Conservation (phyloP, 345 rosid genomes). For the Corchorus capsularis region DNA sequence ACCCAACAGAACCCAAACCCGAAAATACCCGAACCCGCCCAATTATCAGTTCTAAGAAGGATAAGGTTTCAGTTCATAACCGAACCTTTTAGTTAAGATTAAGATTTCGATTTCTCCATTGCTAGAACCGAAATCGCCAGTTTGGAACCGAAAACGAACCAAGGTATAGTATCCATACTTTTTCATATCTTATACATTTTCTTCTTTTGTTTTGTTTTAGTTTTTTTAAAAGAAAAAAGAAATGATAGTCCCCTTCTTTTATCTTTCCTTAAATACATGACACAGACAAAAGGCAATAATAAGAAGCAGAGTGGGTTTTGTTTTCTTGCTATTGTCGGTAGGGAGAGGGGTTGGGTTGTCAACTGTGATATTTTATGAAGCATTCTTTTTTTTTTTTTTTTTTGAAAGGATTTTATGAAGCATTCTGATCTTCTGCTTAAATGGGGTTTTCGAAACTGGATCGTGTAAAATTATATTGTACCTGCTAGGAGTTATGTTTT, state of each 20-base stretch:
- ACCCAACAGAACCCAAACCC: too few species aligned
- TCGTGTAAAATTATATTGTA: not conserved
- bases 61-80: too few species aligned
- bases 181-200: not conserved
- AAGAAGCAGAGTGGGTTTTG: not conserved
- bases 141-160: too few species aligned
- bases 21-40: too few species aligned
- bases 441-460: not conserved
- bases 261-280: not conserved
- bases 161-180: too few species aligned
- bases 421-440: not conserved
- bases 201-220: not conserved
- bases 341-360: not conserved
- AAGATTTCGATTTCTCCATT: too few species aligned
- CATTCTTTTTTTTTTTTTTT: too few species aligned
- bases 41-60: too few species aligned
- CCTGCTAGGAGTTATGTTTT: not conserved
- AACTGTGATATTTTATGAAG: not conserved
- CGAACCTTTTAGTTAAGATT: too few species aligned
- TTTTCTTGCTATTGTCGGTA: not conserved
- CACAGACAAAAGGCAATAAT: not conserved
- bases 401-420: not conserved
- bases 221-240: not conserved
- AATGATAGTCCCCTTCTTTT: too few species aligned
- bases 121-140: too few species aligned